Evolutionary conservation across 1,284 basidiomycete species (phyloP).

Genomic region (Sanghuangporus baumii): DNA sequence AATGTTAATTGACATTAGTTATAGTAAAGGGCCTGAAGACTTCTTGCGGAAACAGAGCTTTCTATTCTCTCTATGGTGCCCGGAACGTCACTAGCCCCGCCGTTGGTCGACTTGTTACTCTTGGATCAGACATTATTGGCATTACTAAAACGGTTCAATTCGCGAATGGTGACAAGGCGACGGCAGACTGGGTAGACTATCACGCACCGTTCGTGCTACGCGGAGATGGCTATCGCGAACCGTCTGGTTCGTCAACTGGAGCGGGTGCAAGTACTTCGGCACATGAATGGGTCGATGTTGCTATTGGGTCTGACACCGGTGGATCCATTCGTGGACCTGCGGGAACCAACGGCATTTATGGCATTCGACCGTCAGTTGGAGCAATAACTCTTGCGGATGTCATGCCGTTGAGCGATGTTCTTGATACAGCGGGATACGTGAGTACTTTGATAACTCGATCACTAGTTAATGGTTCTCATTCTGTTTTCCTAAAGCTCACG

Average conservation of each 20-base stretch:
- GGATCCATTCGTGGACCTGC: constrained; percentile 37
- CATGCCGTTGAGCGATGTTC: constrained; percentile 33
- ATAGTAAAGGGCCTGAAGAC: constrained; percentile 7
- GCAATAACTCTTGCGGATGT: constrained; percentile 34
- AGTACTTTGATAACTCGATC: constrained; percentile 19
- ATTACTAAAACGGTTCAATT: constrained; percentile 53
- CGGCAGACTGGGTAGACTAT: constrained; percentile 46
- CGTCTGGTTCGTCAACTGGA: constrained; percentile 36
- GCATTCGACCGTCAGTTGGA: constrained; percentile 32
- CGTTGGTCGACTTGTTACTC: constrained; percentile 39
- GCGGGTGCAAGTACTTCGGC: constrained; percentile 34
- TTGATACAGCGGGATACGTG: constrained; percentile 26
- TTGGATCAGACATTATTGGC: constrained; percentile 45
- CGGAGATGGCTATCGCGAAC: constrained; percentile 45
- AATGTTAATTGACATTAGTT: background rate
- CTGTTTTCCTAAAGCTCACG: background rate
- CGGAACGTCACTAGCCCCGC: constrained; percentile 34
- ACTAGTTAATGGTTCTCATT: background rate
- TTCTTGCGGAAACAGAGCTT: constrained; percentile 13
- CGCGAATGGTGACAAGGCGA: constrained; percentile 48
- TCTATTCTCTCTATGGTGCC: constrained; percentile 6
- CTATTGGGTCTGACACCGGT: constrained; percentile 38
- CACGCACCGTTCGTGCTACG: constrained; percentile 49
- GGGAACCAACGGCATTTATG: constrained; percentile 36
- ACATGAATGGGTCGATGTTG: constrained; percentile 35